These are phyloP conservation scores for Lachancea kluyveri DNA, from an alignment of 805 yeast species.

Conservation along the genomic window DNA sequence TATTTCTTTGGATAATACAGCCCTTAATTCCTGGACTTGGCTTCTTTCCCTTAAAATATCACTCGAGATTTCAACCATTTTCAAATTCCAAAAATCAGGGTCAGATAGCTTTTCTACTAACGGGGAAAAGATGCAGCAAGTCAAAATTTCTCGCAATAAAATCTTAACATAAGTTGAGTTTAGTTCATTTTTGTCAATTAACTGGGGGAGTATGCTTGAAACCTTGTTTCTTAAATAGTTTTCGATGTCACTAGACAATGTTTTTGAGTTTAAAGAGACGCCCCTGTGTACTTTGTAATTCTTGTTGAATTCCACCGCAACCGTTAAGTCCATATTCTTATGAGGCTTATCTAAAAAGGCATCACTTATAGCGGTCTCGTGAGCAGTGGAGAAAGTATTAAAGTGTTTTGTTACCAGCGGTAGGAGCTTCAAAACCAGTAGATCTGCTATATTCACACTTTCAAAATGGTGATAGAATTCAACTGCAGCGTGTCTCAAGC, in stretches of 20 bases:
- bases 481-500: constrained; percentile 37
- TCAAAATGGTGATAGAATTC: constrained; percentile 38
- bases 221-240: constrained; percentile 42
- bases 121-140: constrained; percentile 53
- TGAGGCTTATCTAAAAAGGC: constrained; percentile 28
- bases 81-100: constrained; percentile 71
- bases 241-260: constrained; percentile 39
- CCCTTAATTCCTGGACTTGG: constrained; percentile 67
- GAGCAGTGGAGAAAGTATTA: constrained; percentile 40
- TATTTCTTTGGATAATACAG: constrained; percentile 63
- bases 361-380: constrained; percentile 25
- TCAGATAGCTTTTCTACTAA: constrained; percentile 48
- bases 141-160: constrained; percentile 57
- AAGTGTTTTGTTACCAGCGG: constrained; percentile 68
- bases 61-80: constrained; percentile 53
- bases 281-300: constrained; percentile 51
- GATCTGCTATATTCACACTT: constrained; percentile 45
- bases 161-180: constrained; percentile 42
- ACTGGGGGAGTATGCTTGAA: constrained; percentile 35
- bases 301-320: constrained; percentile 36
- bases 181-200: constrained; percentile 41
- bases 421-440: constrained; percentile 50
- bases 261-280: constrained; percentile 31
- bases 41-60: constrained; percentile 63
- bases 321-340: constrained; percentile 34